Evolutionary conservation across 345 rosid genomes (phyloP), one percentile per base, ranked within the genome.

Genomic region (Murraya koenigii): DNA sequence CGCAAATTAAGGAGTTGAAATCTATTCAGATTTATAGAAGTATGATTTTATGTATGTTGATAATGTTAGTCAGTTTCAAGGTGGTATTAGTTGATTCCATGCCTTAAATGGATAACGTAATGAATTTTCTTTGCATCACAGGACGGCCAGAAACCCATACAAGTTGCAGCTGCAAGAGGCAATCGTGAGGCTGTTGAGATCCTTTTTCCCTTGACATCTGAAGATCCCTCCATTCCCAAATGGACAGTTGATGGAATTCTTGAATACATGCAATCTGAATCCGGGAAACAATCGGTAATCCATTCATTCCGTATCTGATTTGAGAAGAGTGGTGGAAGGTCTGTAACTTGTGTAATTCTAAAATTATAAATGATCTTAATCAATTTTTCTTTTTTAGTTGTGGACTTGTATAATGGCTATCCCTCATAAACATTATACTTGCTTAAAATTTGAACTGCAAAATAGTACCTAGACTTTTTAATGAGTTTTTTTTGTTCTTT

Each of bases 181-280:
- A 87, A 86, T 78, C 86, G 82, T 61, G 86, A 71, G 60, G 90
- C 86, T 77, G 93, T 92, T 77, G 96, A 93, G 85, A 82, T 86
- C 68, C 98, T 93, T 75, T 85, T 93, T 79, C 92, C 94, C 13
- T 83, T 82, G 75, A 93, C 97, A 52, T 75, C 90, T 36, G 87
- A 85, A 86, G 69, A 87, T 44, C 83, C 85, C 7, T 55, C 86
- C 44, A 79, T 91, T 75, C 85, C 86, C 1, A 87, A 95, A 32
- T 95, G 99, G 99, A 85, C 91, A 4, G 91, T 91, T 39, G 93
- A 92, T 72, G 96, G 93, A 49, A 82, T 95, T 82, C 84, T 95
- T 58, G 82, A 83, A 67, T 80, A 85, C 72, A 84, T 86, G 88
- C 87, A 84, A 79, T 78, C 96, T 80, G 91, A 89, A 81, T 38